Conservation (phyloP, 345 rosid genomes). For the Euphorbia pulcherrima region DNA sequence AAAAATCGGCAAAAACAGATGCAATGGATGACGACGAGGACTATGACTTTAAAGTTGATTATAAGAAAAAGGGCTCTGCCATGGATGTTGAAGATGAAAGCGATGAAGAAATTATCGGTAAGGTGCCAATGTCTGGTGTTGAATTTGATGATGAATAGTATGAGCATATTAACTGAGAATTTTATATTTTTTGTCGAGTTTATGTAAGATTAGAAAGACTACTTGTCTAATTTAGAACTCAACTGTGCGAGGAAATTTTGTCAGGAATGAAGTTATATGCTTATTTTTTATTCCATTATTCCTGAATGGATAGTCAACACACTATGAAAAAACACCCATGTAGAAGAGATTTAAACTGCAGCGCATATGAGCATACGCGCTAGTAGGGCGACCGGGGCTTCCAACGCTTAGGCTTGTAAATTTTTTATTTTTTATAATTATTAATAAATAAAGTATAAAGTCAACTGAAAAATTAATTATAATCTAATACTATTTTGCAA, state of each 20-base stretch:
- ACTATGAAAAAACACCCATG: too few relatives aligned
- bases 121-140: conserved; percentile 51
- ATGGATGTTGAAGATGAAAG: conserved; percentile 44
- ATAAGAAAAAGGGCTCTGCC: conserved; percentile 37
- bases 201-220: too few relatives aligned
- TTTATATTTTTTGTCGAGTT: not conserved
- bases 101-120: conserved; percentile 25
- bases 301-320: too few relatives aligned
- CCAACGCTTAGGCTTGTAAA: too few relatives aligned
- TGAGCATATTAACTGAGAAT: not conserved
- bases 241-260: not conserved
- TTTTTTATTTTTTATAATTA: too few relatives aligned
- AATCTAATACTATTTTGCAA: too few relatives aligned
- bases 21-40: conserved; percentile 64
- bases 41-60: conserved; percentile 79
- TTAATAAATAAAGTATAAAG: too few relatives aligned
- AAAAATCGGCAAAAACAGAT: conserved; percentile 49
- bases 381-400: too few relatives aligned
- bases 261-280: not conserved
- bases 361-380: too few relatives aligned
- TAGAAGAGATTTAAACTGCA: too few relatives aligned
- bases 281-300: not conserved
- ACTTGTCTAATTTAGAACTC: not conserved
- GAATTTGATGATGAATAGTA: conserved; percentile 40
- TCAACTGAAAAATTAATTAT: too few relatives aligned